Conservation (phyloP, 768 basidiomycete species). For the Xerocomellus amylosporus region DNA sequence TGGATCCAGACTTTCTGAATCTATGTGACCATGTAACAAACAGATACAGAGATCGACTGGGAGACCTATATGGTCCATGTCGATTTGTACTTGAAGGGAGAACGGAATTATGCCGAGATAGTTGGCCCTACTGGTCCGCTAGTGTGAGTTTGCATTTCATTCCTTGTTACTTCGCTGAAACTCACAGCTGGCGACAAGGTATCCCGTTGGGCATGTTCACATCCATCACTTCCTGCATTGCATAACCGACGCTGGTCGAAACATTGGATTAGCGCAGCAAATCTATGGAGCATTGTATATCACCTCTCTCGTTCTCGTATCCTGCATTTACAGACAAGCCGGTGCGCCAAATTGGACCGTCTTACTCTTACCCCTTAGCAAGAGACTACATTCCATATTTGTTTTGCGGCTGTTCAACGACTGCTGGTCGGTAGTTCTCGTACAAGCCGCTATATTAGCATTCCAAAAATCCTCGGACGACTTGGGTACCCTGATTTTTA, state of each 20-base stretch:
- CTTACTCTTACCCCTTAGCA: conserved; percentile 78
- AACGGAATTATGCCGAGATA: conserved; percentile 78
- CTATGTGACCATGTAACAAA: conserved; percentile 16
- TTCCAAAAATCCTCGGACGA: conserved; percentile 60
- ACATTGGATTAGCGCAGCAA: conserved; percentile 67
- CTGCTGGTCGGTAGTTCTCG: conserved; percentile 73
- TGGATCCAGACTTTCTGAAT: conserved; percentile 1
- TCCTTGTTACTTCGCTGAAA: not conserved
- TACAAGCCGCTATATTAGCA: conserved; percentile 65
- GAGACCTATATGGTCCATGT: conserved; percentile 93
- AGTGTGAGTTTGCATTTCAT: conserved; percentile 54
- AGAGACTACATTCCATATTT: conserved; percentile 92
- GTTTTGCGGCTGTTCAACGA: conserved; percentile 93
- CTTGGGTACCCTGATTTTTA: conserved; percentile 64
- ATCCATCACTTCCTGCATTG: conserved; percentile 71
- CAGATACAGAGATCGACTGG: conserved; percentile 99
- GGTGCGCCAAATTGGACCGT: conserved; percentile 70
- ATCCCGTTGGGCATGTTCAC: conserved; percentile 91
- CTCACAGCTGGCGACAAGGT: conserved; percentile 46
- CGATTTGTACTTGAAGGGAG: conserved; percentile 72
- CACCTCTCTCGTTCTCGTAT: conserved; percentile 57
- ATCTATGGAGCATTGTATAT: conserved; percentile 78
- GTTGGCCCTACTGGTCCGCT: conserved; percentile 89
- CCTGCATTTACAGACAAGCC: conserved; percentile 63
- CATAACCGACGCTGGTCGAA: conserved; percentile 58